phyloP scores from a whole-genome alignment of 2,329 filamentous ascomycete genomes.

The Aspergillus piperis region DNA sequence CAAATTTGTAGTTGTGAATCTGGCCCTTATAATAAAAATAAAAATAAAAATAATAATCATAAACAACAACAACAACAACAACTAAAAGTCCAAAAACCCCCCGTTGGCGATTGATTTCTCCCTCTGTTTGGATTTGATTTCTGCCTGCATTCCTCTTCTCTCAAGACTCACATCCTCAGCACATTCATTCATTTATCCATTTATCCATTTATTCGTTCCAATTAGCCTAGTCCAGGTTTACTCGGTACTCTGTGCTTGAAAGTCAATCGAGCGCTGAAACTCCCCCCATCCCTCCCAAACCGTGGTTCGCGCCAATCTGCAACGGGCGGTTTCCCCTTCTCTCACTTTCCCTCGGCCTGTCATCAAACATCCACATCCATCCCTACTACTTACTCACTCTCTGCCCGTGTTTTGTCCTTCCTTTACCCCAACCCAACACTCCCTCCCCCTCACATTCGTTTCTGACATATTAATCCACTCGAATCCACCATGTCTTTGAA shows the following conservation, averaged over 20 bases:
- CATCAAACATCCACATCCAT: slow-evolving; percentile 15
- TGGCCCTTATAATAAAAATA: too few relatives aligned
- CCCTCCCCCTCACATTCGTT: slow-evolving; percentile 12
- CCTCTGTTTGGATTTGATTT: not conserved
- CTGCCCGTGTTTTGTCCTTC: slow-evolving; percentile 16
- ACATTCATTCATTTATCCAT: too few relatives aligned
- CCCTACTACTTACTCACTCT: slow-evolving; percentile 6
- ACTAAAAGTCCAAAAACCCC: too few relatives aligned
- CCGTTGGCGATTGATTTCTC: not conserved
- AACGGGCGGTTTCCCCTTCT: slow-evolving; percentile 8
- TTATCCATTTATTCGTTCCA: too few relatives aligned
- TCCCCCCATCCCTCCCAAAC: not conserved
- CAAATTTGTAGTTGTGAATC: too few relatives aligned
- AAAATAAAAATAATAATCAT: too few relatives aligned
- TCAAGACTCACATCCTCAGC: too few relatives aligned
- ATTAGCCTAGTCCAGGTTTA: too few relatives aligned
- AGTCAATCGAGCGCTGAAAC: not conserved
- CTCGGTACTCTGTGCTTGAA: not conserved
- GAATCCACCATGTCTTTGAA: slow-evolving; percentile 43
- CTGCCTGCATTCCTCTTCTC: slow-evolving; percentile 6
- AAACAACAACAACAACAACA: too few relatives aligned
- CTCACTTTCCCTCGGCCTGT: slow-evolving; percentile 5
- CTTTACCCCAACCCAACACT: slow-evolving; percentile 7
- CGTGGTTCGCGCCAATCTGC: slow-evolving; percentile 17
- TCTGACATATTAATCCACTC: slow-evolving; percentile 1